A percentile compares a stretch with the other conserved stretches of the same genome.
phyloP scores from a whole-genome alignment of 1,284 basidiomycete species.

The Melampsora americana region DNA sequence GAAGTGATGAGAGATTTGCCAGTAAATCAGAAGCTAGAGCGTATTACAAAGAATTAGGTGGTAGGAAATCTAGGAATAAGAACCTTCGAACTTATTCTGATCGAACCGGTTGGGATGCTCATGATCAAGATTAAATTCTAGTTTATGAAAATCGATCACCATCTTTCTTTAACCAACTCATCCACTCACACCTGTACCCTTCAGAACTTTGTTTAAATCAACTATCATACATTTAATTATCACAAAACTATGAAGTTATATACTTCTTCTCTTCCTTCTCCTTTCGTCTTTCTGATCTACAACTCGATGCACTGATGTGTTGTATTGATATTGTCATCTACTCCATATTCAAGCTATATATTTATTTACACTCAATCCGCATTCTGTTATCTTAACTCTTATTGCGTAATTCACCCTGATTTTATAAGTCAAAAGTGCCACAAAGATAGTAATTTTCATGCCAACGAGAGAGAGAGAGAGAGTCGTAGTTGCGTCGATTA shows the following conservation, averaged over 20 bases:
- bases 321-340: no score
- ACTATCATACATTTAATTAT: neutral
- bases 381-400: no score
- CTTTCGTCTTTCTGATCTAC: no score
- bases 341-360: no score
- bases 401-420: no score
- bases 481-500: no score
- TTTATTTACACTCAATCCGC: no score
- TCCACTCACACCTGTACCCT: neutral
- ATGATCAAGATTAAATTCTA: neutral
- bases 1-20: neutral
- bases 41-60: conserved; percentile 27
- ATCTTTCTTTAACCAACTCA: neutral
- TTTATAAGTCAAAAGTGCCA: no score
- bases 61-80: conserved; percentile 3
- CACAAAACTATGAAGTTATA: neutral
- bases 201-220: neutral
- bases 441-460: no score
- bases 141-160: neutral
- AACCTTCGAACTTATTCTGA: conserved; percentile 12
- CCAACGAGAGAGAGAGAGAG: no score
- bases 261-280: neutral
- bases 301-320: no score
- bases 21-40: conserved; percentile 17
- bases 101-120: conserved; percentile 27